Conservation (phyloP, 2,329 filamentous ascomycete species). For the Neophaeococcomyces aloes region DNA sequence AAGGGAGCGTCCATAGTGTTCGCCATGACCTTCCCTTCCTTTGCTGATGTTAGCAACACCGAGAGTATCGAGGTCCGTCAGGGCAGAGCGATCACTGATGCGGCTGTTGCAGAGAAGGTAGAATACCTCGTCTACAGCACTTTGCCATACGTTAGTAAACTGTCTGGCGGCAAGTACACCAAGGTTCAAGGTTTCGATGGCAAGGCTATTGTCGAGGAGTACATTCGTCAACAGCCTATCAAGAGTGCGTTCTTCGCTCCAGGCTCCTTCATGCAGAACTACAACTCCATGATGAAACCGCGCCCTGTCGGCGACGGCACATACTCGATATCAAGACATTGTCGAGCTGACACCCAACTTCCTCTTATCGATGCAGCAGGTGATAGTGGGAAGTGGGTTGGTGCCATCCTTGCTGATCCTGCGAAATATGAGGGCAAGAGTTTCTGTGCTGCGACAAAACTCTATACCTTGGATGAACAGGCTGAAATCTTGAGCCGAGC, state of each 20-base stretch:
- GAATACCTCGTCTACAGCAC: slow-evolving; percentile 27
- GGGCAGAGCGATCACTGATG: slow-evolving; percentile 24
- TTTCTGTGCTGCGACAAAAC: slow-evolving; percentile 26
- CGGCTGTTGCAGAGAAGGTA: slow-evolving; percentile 22
- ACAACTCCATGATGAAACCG: slow-evolving; percentile 22
- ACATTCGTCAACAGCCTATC: slow-evolving; percentile 41
- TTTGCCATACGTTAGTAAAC: slow-evolving; percentile 16
- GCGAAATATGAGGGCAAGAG: slow-evolving; percentile 28
- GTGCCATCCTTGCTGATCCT: slow-evolving; percentile 29
- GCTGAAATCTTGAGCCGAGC: slow-evolving; percentile 26
- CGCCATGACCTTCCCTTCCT: slow-evolving; percentile 32
- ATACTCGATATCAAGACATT: slow-evolving; percentile 21
- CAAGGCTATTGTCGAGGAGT: slow-evolving; percentile 47
- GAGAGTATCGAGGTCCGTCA: slow-evolving; percentile 22
- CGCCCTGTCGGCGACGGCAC: slow-evolving; percentile 21
- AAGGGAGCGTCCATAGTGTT: slow-evolving; percentile 41
- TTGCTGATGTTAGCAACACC: slow-evolving; percentile 12
- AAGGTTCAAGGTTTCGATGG: slow-evolving; percentile 42
- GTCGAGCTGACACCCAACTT: slow-evolving; percentile 20
- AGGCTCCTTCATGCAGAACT: slow-evolving; percentile 47
- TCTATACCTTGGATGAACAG: slow-evolving; percentile 27
- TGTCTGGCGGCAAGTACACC: slow-evolving; percentile 27
- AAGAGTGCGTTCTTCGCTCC: slow-evolving; percentile 45
- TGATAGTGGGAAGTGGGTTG: slow-evolving; percentile 30
- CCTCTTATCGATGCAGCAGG: slow-evolving; percentile 28